Percentiles rank a stretch among this genome's conserved stretches.
phyloP scores from a whole-genome alignment of 179 eudicot species.

The Drosera spatulata region DNA sequence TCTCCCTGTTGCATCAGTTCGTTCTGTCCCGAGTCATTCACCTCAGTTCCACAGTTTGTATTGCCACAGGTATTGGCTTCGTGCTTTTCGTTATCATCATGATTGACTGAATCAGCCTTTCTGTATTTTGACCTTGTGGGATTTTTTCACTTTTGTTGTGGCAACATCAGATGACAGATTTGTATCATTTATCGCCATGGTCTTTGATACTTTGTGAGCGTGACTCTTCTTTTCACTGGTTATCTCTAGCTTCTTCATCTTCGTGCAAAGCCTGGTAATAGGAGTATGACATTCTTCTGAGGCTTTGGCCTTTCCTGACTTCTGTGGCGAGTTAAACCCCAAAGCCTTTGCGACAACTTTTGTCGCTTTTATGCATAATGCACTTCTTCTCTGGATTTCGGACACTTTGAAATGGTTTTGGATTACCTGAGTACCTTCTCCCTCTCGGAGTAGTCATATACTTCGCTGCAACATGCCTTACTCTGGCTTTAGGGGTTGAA shows the following conservation, averaged over 20 bases:
- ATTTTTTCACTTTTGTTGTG: too few relatives aligned
- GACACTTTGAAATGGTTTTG: constrained; percentile 52
- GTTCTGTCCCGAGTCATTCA: constrained; percentile 18
- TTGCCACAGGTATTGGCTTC: constrained; percentile 1
- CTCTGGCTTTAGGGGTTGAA: constrained; percentile 47
- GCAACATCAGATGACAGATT: too few relatives aligned
- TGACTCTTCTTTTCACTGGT: constrained; percentile 6
- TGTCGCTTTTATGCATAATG: constrained; percentile 22
- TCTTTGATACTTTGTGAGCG: constrained; percentile 12
- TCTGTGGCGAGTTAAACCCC: constrained; percentile 63
- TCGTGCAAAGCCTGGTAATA: constrained; percentile 51
- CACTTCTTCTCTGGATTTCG: constrained; percentile 36
- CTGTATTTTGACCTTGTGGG: too few relatives aligned
- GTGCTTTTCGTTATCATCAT: too few relatives aligned
- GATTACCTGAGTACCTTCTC: constrained; percentile 33
- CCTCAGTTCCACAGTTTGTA: constrained; percentile 46
- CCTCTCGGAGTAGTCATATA: constrained; percentile 80
- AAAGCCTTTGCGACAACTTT: constrained; percentile 47
- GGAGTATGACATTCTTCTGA: constrained; percentile 32
- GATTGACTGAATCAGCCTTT: too few relatives aligned
- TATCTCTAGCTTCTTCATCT: constrained; percentile 55
- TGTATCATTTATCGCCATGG: background rate
- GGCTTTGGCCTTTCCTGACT: constrained; percentile 27
- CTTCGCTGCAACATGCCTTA: constrained; percentile 80
- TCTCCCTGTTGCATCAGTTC: constrained; percentile 9